Conservation (phyloP, 2,329 filamentous ascomycete genomes). For the Monilinia vaccinii-corymbosi region DNA sequence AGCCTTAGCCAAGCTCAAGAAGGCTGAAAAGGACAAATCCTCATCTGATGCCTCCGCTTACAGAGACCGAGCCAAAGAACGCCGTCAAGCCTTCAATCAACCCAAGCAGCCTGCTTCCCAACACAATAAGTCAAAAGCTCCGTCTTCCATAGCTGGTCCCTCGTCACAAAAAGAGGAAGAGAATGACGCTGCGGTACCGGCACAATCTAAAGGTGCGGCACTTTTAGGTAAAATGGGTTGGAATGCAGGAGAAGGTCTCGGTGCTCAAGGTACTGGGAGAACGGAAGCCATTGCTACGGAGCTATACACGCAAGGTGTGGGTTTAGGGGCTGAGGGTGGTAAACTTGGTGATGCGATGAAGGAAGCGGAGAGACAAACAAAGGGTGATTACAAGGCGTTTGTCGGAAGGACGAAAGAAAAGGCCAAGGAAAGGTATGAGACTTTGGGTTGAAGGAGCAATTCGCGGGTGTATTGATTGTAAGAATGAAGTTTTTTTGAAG, state of each 20-base stretch:
- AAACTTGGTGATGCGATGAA: slow-evolving; percentile 59
- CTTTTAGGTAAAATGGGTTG: slow-evolving; percentile 68
- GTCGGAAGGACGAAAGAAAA: slow-evolving; percentile 55
- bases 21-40: slow-evolving; percentile 16
- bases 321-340: slow-evolving; percentile 60
- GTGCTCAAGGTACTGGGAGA: slow-evolving; percentile 51
- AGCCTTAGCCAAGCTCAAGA: slow-evolving; percentile 32
- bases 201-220: slow-evolving; percentile 53
- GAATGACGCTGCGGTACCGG: slow-evolving; percentile 30
- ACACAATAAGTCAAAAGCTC: slow-evolving; percentile 29
- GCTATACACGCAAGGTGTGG: slow-evolving; percentile 59
- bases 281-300: slow-evolving; percentile 56
- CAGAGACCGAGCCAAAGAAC: slow-evolving; percentile 56
- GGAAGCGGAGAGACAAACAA: slow-evolving; percentile 53
- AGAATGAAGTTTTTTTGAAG: not conserved
- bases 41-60: slow-evolving; percentile 23
- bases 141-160: slow-evolving; percentile 10
- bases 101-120: slow-evolving; percentile 42
- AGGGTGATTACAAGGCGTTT: slow-evolving; percentile 51
- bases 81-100: slow-evolving; percentile 53
- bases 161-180: slow-evolving; percentile 31
- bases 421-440: slow-evolving; percentile 57
- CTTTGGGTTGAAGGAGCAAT: slow-evolving; percentile 33
- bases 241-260: slow-evolving; percentile 55
- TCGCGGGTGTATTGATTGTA: not conserved